Conservation (phyloP, 2,329 filamentous ascomycete species). For the Fusarium cyanostomum region DNA sequence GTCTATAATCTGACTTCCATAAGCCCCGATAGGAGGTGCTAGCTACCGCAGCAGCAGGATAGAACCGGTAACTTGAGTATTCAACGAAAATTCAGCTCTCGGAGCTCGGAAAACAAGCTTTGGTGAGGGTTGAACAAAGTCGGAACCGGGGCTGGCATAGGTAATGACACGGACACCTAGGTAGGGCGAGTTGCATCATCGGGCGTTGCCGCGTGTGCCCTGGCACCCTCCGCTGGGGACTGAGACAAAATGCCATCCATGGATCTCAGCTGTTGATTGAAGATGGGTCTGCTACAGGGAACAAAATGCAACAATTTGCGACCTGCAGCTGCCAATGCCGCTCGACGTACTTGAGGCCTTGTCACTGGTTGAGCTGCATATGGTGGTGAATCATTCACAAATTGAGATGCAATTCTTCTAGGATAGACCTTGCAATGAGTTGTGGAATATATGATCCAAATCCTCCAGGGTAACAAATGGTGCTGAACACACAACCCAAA, state of each 20-base stretch:
- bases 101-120: slow-evolving; percentile 2
- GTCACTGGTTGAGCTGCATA: slow-evolving; percentile 19
- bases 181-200: slow-evolving; percentile 25
- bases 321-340: slow-evolving; percentile 19
- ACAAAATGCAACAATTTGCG: slow-evolving; percentile 10
- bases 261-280: background rate
- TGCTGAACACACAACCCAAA: background rate
- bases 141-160: background rate
- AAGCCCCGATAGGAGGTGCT: background rate
- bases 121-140: slow-evolving; percentile 5
- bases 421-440: slow-evolving; percentile 5
- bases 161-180: slow-evolving; percentile 21
- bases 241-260: slow-evolving; percentile 8
- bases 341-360: background rate
- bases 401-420: background rate
- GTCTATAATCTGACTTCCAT: background rate
- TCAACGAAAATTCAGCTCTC: background rate
- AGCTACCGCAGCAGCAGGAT: background rate
- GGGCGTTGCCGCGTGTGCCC: slow-evolving; percentile 24
- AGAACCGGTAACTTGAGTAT: background rate
- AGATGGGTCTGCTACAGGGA: background rate
- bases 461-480: slow-evolving; percentile 10
- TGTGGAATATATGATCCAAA: background rate
- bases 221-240: slow-evolving; percentile 15
- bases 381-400: background rate